Base-by-base conservation (phyloP, 495 filamentous ascomycete genomes). In the Emericellopsis terricola region DNA sequence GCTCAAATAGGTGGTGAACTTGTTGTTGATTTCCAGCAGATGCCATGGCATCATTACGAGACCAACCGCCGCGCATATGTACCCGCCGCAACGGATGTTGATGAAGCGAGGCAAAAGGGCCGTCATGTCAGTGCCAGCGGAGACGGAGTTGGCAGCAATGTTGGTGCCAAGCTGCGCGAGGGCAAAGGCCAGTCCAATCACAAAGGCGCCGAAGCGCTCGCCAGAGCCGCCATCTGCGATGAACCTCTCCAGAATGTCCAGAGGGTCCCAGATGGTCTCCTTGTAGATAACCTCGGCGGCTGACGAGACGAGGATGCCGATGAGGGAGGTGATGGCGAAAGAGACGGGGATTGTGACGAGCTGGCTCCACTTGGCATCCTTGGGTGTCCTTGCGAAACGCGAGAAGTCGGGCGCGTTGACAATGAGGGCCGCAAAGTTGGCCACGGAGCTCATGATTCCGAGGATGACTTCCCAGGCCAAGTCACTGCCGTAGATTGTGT, bases 1-100 rank as follows among this genome's bases (percentile, higher is more conserved):
- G 9, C 80, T 87, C 4, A 94, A 74, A 45, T 94, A 94, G 29
- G 81, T 86, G n/a, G 79, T 86, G 62, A 94, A 94, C 50, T 79
- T 73, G 56, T 91, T 93, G n/a, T 71, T 68, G 5, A 62, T 56
- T 0, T 68, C 73, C 15, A 91, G 71, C 0, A 94, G 64, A 39
- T 78, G 80, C 76, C 82, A 93, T 1, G 86, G 86, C 46, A 80
- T 86, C 74, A 94, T 89, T 33, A 72, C 80, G 19, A 94, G 61
- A 33, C 85, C 86, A 29, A 94, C 65, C 3, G 62, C 51, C 0
- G 86, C 86, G 51, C 84, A 93, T 42, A 94, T 69, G 45, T 91
- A 94, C 16, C 84, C 82, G 28, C 86, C 86, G 14, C 86, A 77
- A 38, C 86, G 75, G 50, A 96, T 93, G 52, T 77, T 89, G 41